Conservation (phyloP, 2,329 filamentous ascomycete species). For the Venturia asperata region DNA sequence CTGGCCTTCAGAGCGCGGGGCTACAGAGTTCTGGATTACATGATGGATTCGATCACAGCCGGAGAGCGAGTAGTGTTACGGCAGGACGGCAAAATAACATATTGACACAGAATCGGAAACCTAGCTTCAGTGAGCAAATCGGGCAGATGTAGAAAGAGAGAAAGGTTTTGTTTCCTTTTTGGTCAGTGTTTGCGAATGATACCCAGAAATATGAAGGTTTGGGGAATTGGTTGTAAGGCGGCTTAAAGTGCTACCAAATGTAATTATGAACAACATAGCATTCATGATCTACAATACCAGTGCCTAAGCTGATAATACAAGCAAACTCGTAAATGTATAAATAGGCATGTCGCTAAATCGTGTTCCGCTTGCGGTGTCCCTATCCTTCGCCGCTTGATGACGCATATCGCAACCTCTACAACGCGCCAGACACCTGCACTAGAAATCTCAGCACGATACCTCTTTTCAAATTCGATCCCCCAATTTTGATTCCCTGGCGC, state of each 20-base stretch:
- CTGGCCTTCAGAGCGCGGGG: background rate
- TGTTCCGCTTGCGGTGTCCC: conserved; percentile 1
- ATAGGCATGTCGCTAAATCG: too few relatives aligned
- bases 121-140: conserved; percentile 2
- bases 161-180: background rate
- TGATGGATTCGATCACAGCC: conserved; percentile 2
- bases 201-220: background rate
- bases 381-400: conserved; percentile 1
- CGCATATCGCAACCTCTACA: background rate
- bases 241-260: background rate
- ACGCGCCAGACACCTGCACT: background rate
- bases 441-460: background rate
- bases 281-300: background rate
- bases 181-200: background rate
- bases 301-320: background rate
- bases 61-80: conserved; percentile 9
- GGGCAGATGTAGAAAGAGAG: background rate
- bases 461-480: background rate
- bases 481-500: background rate
- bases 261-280: background rate
- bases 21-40: background rate
- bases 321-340: too few relatives aligned
- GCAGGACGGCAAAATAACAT: background rate
- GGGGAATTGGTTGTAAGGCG: background rate
- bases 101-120: background rate